These are phyloP conservation scores for Acanthamoeba culbertsoni DNA, from an alignment of 208 protist species.

Conservation along the genomic window DNA sequence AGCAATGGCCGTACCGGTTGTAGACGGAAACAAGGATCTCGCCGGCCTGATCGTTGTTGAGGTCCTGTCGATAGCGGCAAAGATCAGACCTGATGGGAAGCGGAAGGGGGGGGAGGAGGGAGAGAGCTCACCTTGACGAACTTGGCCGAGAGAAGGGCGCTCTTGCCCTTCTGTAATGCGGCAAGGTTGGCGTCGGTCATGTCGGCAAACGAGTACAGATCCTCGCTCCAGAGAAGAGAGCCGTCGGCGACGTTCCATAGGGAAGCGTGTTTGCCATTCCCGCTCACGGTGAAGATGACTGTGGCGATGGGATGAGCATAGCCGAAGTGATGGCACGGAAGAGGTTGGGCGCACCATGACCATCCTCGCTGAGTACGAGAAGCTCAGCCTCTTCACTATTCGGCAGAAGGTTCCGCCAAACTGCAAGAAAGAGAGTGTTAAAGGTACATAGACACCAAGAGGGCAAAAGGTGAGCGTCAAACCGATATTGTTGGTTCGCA, in stretches of 20 bases:
- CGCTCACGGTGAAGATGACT: constrained; percentile 54
- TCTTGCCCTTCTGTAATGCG: not conserved
- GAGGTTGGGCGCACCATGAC: not conserved
- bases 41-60: not conserved
- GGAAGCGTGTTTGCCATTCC: not conserved
- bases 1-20: not conserved
- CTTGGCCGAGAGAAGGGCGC: not conserved
- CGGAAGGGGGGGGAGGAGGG: not conserved
- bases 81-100: not conserved
- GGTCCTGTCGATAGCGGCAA: not conserved
- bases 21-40: not conserved
- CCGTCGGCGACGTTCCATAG: constrained; percentile 27
- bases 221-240: constrained; percentile 11
- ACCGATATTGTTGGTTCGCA: not conserved
- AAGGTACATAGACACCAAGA: not conserved
- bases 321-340: not conserved
- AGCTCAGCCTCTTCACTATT: not conserved
- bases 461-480: not conserved
- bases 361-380: not conserved
- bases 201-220: not conserved
- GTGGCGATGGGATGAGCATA: not conserved
- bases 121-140: not conserved
- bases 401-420: not conserved
- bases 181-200: not conserved
- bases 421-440: not conserved